Percentiles rank a stretch among this genome's conserved stretches.
Evolutionary conservation across 2,329 filamentous ascomycete genomes (phyloP).

Genomic region (Xylaria sp.): DNA sequence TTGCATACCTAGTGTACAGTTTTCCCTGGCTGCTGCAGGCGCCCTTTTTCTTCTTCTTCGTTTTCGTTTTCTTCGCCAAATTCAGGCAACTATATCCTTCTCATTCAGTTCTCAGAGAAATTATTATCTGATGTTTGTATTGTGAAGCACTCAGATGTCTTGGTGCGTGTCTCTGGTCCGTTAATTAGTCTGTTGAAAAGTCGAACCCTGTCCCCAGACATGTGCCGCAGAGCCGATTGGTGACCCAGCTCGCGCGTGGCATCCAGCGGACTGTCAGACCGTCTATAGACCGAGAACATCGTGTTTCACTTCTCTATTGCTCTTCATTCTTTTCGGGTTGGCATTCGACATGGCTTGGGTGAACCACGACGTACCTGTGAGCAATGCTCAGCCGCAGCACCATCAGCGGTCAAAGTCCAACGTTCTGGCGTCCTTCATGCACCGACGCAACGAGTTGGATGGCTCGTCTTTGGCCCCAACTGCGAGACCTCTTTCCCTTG

Average conservation of each 20-base stretch:
- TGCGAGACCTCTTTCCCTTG: conserved; percentile 42
- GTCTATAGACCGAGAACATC: conserved; percentile 40
- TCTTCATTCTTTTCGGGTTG: conserved; percentile 24
- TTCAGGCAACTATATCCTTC: conserved; percentile 28
- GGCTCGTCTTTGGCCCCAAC: conserved; percentile 52
- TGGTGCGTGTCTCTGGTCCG: conserved; percentile 20
- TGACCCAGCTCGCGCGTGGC: conserved; percentile 36
- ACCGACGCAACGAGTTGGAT: conserved; percentile 61
- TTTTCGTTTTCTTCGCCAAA: conserved; percentile 19
- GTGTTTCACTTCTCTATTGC: conserved; percentile 40
- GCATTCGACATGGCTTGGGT: conserved; percentile 44
- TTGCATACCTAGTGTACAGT: not conserved
- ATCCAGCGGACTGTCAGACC: conserved; percentile 37
- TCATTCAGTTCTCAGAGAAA: conserved; percentile 17
- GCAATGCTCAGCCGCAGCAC: conserved; percentile 35
- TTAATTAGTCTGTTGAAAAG: conserved; percentile 22
- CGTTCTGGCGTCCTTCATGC: conserved; percentile 62
- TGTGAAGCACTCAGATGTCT: conserved; percentile 24
- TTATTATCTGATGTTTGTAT: conserved; percentile 22
- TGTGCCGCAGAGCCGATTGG: conserved; percentile 38
- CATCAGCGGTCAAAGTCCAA: conserved; percentile 62
- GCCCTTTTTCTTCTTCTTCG: conserved; percentile 4
- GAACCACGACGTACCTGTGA: conserved; percentile 41
- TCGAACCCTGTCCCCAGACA: conserved; percentile 34
- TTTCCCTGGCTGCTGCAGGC: conserved; percentile 14